Evolutionary conservation across 352 stramenopile genomes (phyloP), one percentile per base, ranked within the genome.

Genomic region (Globisporangium okanoganense): DNA sequence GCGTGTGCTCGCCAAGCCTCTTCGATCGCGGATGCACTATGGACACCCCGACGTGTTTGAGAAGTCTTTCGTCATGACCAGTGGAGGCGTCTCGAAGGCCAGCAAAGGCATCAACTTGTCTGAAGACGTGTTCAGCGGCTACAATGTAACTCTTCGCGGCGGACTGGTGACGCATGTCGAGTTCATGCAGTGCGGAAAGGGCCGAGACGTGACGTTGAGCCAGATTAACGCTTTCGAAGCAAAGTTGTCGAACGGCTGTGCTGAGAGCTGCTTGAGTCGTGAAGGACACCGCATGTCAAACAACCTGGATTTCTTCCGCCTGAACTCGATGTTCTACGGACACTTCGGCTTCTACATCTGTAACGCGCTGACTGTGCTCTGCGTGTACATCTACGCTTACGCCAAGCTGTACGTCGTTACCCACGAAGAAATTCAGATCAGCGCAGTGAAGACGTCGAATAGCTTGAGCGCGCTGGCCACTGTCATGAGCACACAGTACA

Each of bases 281-380:
- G 87, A 96, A 40, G 85, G 79, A 7, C 84, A 94, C 58, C 85
- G 87, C 10, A 65, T 96, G 76, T 80, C 75, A 14, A 80, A 87
- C 53, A 78, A 74, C 18, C 69, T 96, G 54, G 85, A 94, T 56
- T 96, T 96, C 53, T 85, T 89, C 47, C 83, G 87, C 10, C 50
- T 96, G n/a, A 93, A 94, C 68, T 91, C 87, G 20, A 94, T 96
- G 87, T 96, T 89, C 56, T 94, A 89, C 56, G 80, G 81, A 6
- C 87, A 96, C 65, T 92, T 92, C 27, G 87, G 87, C 10, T 96
- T 96, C 64, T 96, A 96, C 77, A 94, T 96, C 61, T 89, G 82
- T 59, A 94, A 93, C 60, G 85, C 79, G 5, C 55, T 96, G n/a
- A 96, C 87, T 1, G 84, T 94, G 10, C 62, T 95, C 24, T 93